Base-by-base conservation (phyloP, 768 basidiomycete genomes). In the Lepiota venenata region DNA sequence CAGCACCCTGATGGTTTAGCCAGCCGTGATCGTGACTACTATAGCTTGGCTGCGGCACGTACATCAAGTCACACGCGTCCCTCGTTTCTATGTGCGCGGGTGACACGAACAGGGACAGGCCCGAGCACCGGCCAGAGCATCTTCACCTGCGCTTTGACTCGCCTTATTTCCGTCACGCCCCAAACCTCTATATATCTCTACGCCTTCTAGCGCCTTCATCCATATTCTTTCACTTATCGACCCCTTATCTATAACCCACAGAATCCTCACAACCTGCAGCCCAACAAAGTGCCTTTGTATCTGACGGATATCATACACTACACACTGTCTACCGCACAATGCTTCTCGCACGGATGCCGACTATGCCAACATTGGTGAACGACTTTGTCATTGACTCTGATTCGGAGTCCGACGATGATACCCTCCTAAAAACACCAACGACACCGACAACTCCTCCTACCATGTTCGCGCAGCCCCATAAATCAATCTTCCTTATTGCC, bases 311-410 rank as follows among this genome's bases (percentile, higher is more conserved):
- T 18, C 39, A 29, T 15, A 3, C 40, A 22, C 41, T 9, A 36
- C 40, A 16, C 16, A 20, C 50, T 42, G 14, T 22, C 20, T n/a
- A 15, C n/a, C 20, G 8, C 11, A 39, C 37, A 6, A 49, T 49
- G 47, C 11, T 37, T 37, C 2, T 38, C 20, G 14, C 50, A 15
- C 29, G 15, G 10, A 32, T 36, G 20, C 41, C 29, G 14, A 35
- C 40, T 11, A 25, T 51, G 16, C 50, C 50, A 43, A 16, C 41
- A 12, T 42, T 51, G 27, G 50, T 51, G 16, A 18, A 40, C 32
- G 41, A 51, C 15, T 27, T 51, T 21, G 21, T 51, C 32, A 43
- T 51, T 35, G 50, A 51, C 50, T 43, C 40, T n/a, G 50, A 51
- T 43, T 51, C 50, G 6, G 50, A 51, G 32, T 51, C 50, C 3